Evolutionary conservation across 495 filamentous ascomycete genomes (phyloP), one percentile per base, ranked within the genome.

Genomic region (Xylaria curta): DNA sequence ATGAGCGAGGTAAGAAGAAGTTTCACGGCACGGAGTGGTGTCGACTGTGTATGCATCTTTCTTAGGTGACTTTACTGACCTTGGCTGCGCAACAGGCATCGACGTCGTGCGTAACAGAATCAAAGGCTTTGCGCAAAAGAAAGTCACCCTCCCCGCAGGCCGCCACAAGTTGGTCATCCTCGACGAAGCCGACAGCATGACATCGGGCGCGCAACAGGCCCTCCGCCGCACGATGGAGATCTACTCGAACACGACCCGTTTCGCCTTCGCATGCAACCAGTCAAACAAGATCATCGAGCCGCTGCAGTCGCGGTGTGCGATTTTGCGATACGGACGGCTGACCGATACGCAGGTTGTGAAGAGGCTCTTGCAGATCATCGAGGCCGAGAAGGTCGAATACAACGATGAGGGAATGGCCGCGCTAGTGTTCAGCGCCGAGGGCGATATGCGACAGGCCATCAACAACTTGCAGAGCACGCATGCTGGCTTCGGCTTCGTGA

Each of bases 251-350:
- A 99, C 96, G 1, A 99, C 96, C 36, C 90, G 96, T 71, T 99
- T 99, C 81, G 97, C 96, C 0, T 98, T 99, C 76, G 96, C 96
- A 10, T 98, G 97, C 85, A 99, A 99, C 81, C 94, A 97, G 81
- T 94, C 91, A 69, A 99, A 98, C 84, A 99, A 98, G 83, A 98
- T 99, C 80, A 99, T 99, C 82, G 96, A 99, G 81, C 97, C 96
- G 10, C 84, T 99, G 53, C 96, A 99, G 81, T 97, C 94, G 15
- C 90, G 96, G 66, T 99, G 96, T 78, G 96, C 96, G 5, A 98
- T 99, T 77, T 90, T 99, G 44, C 92, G 97, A 51, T 99, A 97
- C 81, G 90, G 94, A 24, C 90, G 95, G 66, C 85, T 99, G 70
- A 97, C 95, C 3, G 96, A 99, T 77, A 90, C 88, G 13, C 96